Evolutionary conservation across 129 eudicot species (phyloP).

Genomic region (Scalesia atractyloides): DNA sequence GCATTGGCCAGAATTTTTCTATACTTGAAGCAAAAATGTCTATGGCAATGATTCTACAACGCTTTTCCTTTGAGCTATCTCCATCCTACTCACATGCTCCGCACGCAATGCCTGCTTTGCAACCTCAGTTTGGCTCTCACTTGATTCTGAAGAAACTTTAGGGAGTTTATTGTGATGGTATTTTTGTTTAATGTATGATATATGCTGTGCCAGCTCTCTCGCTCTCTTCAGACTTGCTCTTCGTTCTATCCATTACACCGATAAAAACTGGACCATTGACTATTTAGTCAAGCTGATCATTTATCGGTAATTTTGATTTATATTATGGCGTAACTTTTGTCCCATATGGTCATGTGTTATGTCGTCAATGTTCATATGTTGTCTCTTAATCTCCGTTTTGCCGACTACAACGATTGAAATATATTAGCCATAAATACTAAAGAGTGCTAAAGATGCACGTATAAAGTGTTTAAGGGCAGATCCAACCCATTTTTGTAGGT

Average conservation of each 20-base stretch:
- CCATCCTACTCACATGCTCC: constrained; percentile 42
- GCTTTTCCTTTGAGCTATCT: constrained; percentile 33
- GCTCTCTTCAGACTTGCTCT: too few species aligned
- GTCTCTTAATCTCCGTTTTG: constrained; percentile 88
- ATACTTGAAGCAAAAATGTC: constrained; percentile 35
- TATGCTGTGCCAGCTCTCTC: too few species aligned
- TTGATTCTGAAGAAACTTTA: constrained; percentile 26
- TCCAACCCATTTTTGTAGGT: too few species aligned
- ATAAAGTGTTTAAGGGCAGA: too few species aligned
- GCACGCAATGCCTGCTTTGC: neutral
- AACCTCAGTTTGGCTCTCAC: constrained; percentile 36
- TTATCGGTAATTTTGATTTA: constrained; percentile 6
- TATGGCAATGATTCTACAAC: constrained; percentile 32
- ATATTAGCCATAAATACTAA: too few species aligned
- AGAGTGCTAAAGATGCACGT: too few species aligned
- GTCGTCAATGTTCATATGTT: constrained; percentile 79
- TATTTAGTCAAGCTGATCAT: too few species aligned
- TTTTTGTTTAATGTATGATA: too few species aligned
- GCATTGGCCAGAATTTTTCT: constrained; percentile 36
- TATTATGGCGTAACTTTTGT: constrained; percentile 35
- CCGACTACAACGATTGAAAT: constrained; percentile 21
- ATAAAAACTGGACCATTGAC: too few species aligned
- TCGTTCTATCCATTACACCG: too few species aligned
- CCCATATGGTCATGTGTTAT: constrained; percentile 88
- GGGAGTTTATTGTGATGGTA: neutral